Conservation (phyloP, 208 protist species). For the Naegleria lovaniensis region DNA sequence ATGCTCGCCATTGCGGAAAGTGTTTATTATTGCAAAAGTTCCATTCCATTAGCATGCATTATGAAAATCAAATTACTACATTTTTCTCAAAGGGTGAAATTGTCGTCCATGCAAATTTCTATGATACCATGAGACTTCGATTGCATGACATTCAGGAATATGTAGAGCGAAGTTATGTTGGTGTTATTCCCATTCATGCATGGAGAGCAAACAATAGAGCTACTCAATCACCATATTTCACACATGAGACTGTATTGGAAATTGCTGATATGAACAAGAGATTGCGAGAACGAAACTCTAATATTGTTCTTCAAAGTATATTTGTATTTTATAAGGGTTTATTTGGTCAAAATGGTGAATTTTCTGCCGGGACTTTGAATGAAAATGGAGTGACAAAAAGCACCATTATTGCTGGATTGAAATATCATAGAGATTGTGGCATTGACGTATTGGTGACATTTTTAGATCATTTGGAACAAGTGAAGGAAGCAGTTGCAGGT, state of each 20-base stretch:
- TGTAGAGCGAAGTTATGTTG: neutral
- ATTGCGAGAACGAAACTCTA: neutral
- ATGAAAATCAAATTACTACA: neutral
- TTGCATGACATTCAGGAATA: neutral
- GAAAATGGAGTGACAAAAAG: neutral
- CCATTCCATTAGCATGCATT: neutral
- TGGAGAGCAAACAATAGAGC: neutral
- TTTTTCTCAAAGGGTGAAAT: conserved; percentile 7
- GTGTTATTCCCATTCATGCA: neutral
- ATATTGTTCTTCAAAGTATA: neutral
- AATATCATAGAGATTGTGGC: neutral
- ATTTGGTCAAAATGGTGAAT: neutral
- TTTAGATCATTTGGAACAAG: neutral
- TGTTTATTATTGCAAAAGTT: neutral
- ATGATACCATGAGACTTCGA: neutral
- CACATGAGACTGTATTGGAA: neutral
- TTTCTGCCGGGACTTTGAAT: neutral
- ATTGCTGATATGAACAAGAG: neutral
- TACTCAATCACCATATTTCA: neutral
- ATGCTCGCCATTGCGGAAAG: neutral
- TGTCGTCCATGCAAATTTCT: neutral
- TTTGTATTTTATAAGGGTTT: neutral
- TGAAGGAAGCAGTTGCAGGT: neutral
- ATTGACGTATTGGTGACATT: neutral
- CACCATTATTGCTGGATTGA: neutral